phyloP scores from a whole-genome alignment of 768 basidiomycete genomes.

The Mycena floridula region DNA sequence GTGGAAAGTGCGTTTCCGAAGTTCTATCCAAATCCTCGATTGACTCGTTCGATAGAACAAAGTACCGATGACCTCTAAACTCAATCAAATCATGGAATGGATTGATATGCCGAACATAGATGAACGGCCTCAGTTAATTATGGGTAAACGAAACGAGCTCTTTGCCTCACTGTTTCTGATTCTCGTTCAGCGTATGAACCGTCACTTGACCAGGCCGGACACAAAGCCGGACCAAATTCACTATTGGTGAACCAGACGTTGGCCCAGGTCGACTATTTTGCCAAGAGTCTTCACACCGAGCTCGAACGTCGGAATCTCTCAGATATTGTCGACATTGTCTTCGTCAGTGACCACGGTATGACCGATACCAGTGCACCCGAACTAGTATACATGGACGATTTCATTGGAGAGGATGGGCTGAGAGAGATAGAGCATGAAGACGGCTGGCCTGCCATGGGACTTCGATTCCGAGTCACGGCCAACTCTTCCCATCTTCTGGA shows the following conservation, averaged over 20 bases:
- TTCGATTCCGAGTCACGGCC: conserved; percentile 59
- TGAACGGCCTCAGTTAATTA: conserved; percentile 69
- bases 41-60: conserved; percentile 37
- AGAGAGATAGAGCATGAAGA: conserved; percentile 66
- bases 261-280: conserved; percentile 63
- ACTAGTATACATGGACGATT: conserved; percentile 75
- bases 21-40: background rate
- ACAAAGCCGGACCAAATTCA: conserved; percentile 64
- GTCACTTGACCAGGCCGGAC: conserved; percentile 82
- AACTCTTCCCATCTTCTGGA: conserved; percentile 55
- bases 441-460: conserved; percentile 87
- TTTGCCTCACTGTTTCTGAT: conserved; percentile 2
- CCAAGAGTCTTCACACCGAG: conserved; percentile 56
- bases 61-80: conserved; percentile 61
- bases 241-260: conserved; percentile 69
- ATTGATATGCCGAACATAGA: conserved; percentile 64
- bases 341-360: conserved; percentile 93
- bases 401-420: conserved; percentile 61
- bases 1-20: conserved; percentile 48
- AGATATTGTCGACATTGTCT: conserved; percentile 81
- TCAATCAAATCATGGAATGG: conserved; percentile 76
- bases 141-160: conserved; percentile 37
- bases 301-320: conserved; percentile 69
- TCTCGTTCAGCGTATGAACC: conserved; percentile 86
- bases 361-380: conserved; percentile 78